phyloP scores from a whole-genome alignment of 2,329 filamentous ascomycete genomes.

The Neofusicoccum parvum region DNA sequence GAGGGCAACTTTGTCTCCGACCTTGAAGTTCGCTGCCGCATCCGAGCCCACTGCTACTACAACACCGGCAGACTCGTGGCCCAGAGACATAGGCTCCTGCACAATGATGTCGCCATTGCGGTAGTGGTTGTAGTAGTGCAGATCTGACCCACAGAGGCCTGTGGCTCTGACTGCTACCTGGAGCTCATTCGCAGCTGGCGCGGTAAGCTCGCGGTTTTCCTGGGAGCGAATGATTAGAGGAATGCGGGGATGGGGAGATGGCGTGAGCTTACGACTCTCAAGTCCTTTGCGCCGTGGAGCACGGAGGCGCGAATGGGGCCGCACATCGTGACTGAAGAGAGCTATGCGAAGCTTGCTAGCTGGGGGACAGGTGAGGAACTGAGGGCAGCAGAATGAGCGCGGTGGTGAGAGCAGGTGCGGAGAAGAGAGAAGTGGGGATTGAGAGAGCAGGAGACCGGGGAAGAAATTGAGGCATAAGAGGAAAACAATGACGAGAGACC shows the following conservation, averaged over 20 bases:
- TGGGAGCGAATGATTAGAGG: conserved; percentile 34
- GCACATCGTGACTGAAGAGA: conserved; percentile 18
- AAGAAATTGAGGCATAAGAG: not conserved
- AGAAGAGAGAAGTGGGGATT: not conserved
- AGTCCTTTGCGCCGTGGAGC: conserved; percentile 62
- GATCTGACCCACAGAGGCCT: conserved; percentile 71
- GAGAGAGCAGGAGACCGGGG: not conserved
- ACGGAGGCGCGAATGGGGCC: conserved; percentile 49
- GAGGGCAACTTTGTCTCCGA: conserved; percentile 85
- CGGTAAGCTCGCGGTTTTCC: conserved; percentile 55
- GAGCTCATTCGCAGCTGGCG: conserved; percentile 57
- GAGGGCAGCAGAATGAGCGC: not conserved
- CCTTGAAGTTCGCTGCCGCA: conserved; percentile 66
- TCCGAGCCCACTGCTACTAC: conserved; percentile 69
- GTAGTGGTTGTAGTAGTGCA: conserved; percentile 86
- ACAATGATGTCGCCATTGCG: conserved; percentile 86
- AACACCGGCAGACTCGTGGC: conserved; percentile 77
- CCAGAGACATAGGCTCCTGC: conserved; percentile 78
- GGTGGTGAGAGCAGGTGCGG: not conserved
- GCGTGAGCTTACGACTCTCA: conserved; percentile 54
- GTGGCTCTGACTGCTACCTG: conserved; percentile 67
- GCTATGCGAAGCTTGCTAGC: not conserved
- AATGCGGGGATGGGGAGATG: not conserved
- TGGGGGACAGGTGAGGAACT: not conserved
- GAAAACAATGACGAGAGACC: not conserved